These are phyloP conservation scores for Sporobolus alterniflorus DNA, from an alignment of 202 grass and related monocot species.

Conservation along the genomic window DNA sequence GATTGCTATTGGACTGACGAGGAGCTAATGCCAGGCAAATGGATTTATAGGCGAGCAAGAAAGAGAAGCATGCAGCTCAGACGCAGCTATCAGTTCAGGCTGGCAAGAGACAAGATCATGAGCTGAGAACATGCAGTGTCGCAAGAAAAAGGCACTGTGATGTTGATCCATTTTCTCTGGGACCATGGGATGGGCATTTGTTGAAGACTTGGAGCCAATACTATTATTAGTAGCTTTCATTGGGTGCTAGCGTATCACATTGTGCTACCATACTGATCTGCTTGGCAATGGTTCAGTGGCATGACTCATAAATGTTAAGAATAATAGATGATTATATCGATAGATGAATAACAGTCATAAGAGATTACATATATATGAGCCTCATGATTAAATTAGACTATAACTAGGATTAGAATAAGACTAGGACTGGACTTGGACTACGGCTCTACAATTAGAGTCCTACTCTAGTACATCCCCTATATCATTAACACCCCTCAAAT, in stretches of 20 bases:
- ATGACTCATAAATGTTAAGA: neutral
- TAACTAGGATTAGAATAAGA: no score
- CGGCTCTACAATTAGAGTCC: no score
- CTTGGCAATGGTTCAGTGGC: neutral
- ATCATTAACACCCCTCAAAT: no score
- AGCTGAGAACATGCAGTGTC: conserved; percentile 46
- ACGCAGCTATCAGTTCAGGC: conserved; percentile 21
- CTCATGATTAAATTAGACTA: no score
- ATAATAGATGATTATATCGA: no score
- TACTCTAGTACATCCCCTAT: no score
- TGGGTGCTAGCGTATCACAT: neutral
- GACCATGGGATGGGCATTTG: conserved; percentile 20
- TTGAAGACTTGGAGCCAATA: conserved; percentile 27
- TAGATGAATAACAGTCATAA: no score
- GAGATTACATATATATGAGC: no score
- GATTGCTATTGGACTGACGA: conserved; percentile 18
- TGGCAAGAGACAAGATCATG: conserved; percentile 44
- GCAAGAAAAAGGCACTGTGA: neutral
- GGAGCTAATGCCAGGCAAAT: neutral
- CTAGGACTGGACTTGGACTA: no score
- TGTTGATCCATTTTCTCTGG: conserved; percentile 21
- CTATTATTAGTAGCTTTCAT: neutral
- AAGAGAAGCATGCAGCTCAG: conserved; percentile 28
- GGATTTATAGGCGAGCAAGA: conserved; percentile 45
- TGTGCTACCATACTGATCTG: conserved; percentile 20